A percentile compares a stretch with the other conserved stretches of the same genome.
Conservation (phyloP, 2,329 filamentous ascomycete genomes). For the Cladosporium velox region DNA sequence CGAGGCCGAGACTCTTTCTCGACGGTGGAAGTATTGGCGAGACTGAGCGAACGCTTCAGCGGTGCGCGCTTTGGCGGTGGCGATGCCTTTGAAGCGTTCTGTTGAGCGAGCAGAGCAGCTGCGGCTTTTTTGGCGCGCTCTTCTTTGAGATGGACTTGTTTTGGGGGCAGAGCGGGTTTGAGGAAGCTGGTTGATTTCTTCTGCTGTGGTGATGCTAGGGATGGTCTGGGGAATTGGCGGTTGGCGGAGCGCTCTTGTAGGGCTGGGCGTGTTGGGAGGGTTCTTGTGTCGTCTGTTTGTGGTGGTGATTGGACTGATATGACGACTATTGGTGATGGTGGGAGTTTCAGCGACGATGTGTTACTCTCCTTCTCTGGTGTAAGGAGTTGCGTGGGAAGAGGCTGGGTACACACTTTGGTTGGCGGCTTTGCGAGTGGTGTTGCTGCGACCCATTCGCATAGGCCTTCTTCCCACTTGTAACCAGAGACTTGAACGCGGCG, state of each 20-base stretch:
- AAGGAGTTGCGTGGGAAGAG: neutral
- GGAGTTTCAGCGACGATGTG: neutral
- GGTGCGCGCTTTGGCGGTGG: neutral
- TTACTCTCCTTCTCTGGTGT: neutral
- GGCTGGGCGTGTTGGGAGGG: neutral
- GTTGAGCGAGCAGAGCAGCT: neutral
- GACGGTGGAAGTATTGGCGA: neutral
- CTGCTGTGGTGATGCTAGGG: neutral
- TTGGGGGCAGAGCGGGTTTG: neutral
- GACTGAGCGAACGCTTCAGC: neutral
- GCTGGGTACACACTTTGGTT: neutral
- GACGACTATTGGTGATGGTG: neutral
- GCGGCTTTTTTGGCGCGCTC: slow-evolving; percentile 12
- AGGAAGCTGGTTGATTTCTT: neutral
- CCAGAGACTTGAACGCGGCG: slow-evolving; percentile 25
- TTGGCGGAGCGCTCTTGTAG: slow-evolving; percentile 5
- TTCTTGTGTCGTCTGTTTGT: neutral
- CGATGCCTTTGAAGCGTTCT: neutral
- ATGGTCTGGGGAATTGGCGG: neutral
- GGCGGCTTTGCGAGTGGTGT: slow-evolving; percentile 37
- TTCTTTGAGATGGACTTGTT: slow-evolving; percentile 19
- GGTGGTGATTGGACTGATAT: slow-evolving; percentile 2
- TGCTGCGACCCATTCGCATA: slow-evolving; percentile 49
- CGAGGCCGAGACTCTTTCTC: neutral
- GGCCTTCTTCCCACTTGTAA: slow-evolving; percentile 48